A percentile compares a stretch with the other conserved stretches of the same genome.
phyloP scores from a whole-genome alignment of 257 asterid species.

The Coffea canephora region DNA sequence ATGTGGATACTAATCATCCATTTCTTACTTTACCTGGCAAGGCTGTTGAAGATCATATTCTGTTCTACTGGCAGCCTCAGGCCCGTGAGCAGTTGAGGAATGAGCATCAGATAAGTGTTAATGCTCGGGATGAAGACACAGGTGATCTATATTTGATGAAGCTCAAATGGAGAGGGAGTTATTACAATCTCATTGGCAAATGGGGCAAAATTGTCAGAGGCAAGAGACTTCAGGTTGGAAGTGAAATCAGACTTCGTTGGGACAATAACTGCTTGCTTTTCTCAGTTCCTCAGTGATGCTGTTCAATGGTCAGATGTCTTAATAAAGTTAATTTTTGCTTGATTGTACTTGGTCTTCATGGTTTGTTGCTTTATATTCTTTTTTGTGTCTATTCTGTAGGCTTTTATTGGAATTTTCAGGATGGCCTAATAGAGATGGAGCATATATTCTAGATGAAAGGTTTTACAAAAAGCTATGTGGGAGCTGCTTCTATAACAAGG shows the following conservation, averaged over 20 bases:
- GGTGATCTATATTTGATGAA: slow-evolving; percentile 70
- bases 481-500: slow-evolving; percentile 24
- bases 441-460: slow-evolving; percentile 15
- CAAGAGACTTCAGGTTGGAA: slow-evolving; percentile 63
- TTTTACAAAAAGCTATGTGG: slow-evolving; percentile 19
- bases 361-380: slow-evolving; percentile 6
- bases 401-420: slow-evolving; percentile 16
- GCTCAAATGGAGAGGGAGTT: slow-evolving; percentile 76
- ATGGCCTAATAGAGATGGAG: slow-evolving; percentile 26
- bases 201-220: slow-evolving; percentile 82
- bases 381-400: slow-evolving; percentile 17
- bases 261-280: slow-evolving; percentile 65
- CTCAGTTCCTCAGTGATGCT: slow-evolving; percentile 51
- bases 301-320: slow-evolving; percentile 6
- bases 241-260: slow-evolving; percentile 71
- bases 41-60: slow-evolving; percentile 76
- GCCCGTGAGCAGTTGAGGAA: slow-evolving; percentile 65
- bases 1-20: slow-evolving; percentile 84
- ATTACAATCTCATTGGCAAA: slow-evolving; percentile 77
- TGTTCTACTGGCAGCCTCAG: slow-evolving; percentile 61
- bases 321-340: slow-evolving; percentile 9
- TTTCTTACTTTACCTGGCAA: slow-evolving; percentile 84
- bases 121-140: slow-evolving; percentile 73
- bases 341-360: background rate
- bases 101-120: slow-evolving; percentile 64